Base-by-base conservation (phyloP, 768 basidiomycete genomes). In the Roridomyces roridus region DNA sequence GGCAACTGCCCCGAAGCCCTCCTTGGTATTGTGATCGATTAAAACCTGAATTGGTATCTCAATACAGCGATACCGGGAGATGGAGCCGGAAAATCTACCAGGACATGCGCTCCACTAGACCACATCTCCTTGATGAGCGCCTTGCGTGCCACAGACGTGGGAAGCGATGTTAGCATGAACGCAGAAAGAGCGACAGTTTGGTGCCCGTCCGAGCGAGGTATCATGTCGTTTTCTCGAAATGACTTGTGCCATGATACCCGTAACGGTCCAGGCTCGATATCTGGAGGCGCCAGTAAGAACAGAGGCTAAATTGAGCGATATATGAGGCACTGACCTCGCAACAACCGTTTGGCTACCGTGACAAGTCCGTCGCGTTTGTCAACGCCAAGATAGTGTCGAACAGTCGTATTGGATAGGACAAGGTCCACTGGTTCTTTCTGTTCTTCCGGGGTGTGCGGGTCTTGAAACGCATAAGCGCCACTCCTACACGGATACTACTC, bases 31-130 rank as follows among this genome's bases (percentile, higher is more conserved):
- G 53, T 94, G 89, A 70, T 99, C 97, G 57, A 98, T 87, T 40
- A 99, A 76, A 49, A 96, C 78, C 92, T 94, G 62, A 31, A 41
- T 43, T 44, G 37, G 52, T 18, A 56, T 18, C n/a, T 57, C 40
- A 58, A 46, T 37, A 47, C 20, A 26, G 14, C 24, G 43, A 57
- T 15, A 50, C 44, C 37, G 25, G 34, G 55, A 24, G n/a, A 60
- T 57, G 37, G 23, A n/a, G 39, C 23, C 24, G 21, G 23, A 44
- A 54, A 75, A n/a, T n/a, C 61, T 63, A 95, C 92, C 44, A 97
- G 86, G 21, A 86, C 83, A 66, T 90, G 85, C 20, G 94, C 94
- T 40, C 92, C 94, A 65, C 92, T 93, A 42, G 91, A 82, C 95
- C 95, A 98, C 80, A 98, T 91, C 64, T 92, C 85, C 66, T 88